These are phyloP conservation scores for Isatis tinctoria DNA, from an alignment of 345 rosid species.

Conservation along the genomic window DNA sequence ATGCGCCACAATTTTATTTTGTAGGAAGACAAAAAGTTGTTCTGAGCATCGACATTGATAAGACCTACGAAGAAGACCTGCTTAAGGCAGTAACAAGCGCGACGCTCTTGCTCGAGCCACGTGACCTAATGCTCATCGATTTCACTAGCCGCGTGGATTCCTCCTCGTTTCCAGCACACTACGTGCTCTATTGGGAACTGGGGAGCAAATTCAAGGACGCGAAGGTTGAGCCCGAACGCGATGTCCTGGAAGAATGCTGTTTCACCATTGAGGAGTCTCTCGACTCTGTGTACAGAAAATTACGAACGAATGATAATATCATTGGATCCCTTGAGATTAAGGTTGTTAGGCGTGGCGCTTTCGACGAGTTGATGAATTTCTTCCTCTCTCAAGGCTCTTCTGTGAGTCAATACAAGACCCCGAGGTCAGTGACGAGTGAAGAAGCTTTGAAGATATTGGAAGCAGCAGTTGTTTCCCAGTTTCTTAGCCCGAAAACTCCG, in stretches of 20 bases:
- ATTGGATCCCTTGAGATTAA: constrained; percentile 82
- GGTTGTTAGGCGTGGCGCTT: constrained; percentile 61
- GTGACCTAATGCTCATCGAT: constrained; percentile 60
- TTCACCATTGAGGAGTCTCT: constrained; percentile 59
- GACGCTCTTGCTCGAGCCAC: constrained; percentile 46
- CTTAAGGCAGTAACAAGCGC: constrained; percentile 67
- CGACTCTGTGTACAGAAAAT: constrained; percentile 73
- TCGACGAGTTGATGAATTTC: constrained; percentile 73
- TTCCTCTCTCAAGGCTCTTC: constrained; percentile 79
- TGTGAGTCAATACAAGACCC: constrained; percentile 88
- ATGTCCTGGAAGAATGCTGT: constrained; percentile 68
- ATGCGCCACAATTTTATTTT: constrained; percentile 66
- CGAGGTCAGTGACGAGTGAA: constrained; percentile 64
- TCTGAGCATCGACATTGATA: constrained; percentile 77
- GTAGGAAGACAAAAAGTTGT: constrained; percentile 73
- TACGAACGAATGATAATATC: constrained; percentile 56
- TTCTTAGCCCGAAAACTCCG: constrained; percentile 53
- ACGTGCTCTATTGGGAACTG: constrained; percentile 87
- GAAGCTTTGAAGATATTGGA: constrained; percentile 54
- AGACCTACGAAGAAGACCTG: constrained; percentile 84
- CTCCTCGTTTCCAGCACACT: constrained; percentile 71
- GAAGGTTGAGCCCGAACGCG: constrained; percentile 30
- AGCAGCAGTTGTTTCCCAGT: constrained; percentile 48
- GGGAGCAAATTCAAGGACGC: constrained; percentile 26
- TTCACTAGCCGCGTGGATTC: constrained; percentile 78